Evolutionary conservation across 345 rosid genomes (phyloP).

Genomic region (Syzygium aqueum): DNA sequence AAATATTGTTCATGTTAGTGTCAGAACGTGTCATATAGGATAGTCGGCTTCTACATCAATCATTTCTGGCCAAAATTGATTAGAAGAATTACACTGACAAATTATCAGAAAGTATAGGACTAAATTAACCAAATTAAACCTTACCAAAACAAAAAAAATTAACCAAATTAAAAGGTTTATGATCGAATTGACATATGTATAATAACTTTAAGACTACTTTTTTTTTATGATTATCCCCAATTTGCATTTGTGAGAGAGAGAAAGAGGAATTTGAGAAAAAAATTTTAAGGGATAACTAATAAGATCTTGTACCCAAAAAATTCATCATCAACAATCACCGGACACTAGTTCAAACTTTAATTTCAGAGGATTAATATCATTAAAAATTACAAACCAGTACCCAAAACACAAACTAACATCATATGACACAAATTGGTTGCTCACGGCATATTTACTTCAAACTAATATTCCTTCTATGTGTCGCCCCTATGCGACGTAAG

Average conservation of each 20-base stretch:
- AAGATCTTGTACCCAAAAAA: neutral
- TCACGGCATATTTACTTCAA: accelerated
- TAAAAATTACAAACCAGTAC: accelerated
- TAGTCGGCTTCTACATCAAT: too few relatives aligned
- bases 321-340: neutral
- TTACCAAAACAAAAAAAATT: too few relatives aligned
- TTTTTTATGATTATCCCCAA: neutral
- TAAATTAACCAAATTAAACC: too few relatives aligned
- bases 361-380: accelerated
- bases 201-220: neutral
- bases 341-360: too few relatives aligned
- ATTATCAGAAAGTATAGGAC: neutral
- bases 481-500: accelerated
- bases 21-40: too few relatives aligned
- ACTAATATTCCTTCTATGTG: neutral
- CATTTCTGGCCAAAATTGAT: too few relatives aligned
- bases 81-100: too few relatives aligned
- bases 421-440: accelerated
- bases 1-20: accelerated
- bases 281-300: too few relatives aligned
- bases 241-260: neutral
- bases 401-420: neutral
- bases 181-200: too few relatives aligned
- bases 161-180: too few relatives aligned
- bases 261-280: neutral